phyloP scores from a whole-genome alignment of 1,139 yeast species.

The Debaryomyces sp. region DNA sequence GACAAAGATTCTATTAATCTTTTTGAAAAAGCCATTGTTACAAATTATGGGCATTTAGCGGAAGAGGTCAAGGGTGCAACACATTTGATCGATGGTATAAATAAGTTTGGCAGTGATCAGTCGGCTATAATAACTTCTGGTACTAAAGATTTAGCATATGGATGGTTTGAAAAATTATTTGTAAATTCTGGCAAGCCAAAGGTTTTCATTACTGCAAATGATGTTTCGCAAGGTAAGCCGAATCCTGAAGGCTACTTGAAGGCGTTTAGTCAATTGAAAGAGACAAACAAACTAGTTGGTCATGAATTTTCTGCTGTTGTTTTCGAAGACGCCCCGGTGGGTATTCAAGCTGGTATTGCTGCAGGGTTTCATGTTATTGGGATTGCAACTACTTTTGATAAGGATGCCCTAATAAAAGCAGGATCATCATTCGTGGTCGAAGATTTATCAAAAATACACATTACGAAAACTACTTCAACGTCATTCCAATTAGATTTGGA shows the following conservation, averaged over 20 bases:
- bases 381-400: slow-evolving; percentile 22
- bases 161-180: slow-evolving; percentile 21
- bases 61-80: slow-evolving; percentile 18
- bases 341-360: slow-evolving; percentile 21
- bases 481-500: neutral
- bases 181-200: slow-evolving; percentile 13
- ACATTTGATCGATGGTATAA: slow-evolving; percentile 14
- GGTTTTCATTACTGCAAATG: slow-evolving; percentile 25
- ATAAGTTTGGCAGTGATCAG: slow-evolving; percentile 7
- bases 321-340: slow-evolving; percentile 27
- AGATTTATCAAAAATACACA: slow-evolving; percentile 18
- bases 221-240: slow-evolving; percentile 13
- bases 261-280: slow-evolving; percentile 15
- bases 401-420: slow-evolving; percentile 19
- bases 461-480: slow-evolving; percentile 1
- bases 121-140: slow-evolving; percentile 29
- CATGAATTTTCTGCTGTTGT: slow-evolving; percentile 17
- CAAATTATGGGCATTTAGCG: slow-evolving; percentile 21
- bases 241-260: slow-evolving; percentile 22
- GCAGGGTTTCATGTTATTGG: slow-evolving; percentile 25
- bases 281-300: neutral
- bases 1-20: slow-evolving; percentile 14
- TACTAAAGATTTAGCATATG: slow-evolving; percentile 20
- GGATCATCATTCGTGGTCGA: slow-evolving; percentile 23
- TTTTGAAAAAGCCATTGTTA: slow-evolving; percentile 20